Conservation (phyloP, 2,329 filamentous ascomycete genomes). For the Diplodia sapinea region DNA sequence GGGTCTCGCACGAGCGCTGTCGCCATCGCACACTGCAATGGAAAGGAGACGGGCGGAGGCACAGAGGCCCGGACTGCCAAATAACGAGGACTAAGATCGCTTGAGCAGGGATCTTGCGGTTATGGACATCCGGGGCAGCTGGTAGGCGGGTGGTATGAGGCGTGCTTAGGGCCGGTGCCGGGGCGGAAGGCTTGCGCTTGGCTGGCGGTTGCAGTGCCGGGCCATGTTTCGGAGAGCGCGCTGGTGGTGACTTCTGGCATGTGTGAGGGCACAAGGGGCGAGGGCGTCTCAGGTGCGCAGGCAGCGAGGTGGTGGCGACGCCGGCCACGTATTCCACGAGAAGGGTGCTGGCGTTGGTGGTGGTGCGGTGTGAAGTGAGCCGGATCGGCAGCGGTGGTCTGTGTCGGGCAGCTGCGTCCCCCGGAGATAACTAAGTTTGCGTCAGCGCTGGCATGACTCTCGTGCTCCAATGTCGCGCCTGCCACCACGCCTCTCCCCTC, state of each 20-base stretch:
- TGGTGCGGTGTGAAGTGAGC: not conserved
- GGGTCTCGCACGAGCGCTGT: slow-evolving; percentile 2
- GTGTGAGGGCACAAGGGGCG: too few relatives aligned
- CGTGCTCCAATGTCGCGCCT: too few relatives aligned
- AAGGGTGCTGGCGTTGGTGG: too few relatives aligned
- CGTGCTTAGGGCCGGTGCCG: not conserved
- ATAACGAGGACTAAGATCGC: not conserved
- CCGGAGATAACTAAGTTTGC: slow-evolving; percentile 1
- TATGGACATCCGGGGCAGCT: not conserved
- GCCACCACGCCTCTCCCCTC: not conserved
- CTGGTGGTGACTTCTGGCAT: not conserved
- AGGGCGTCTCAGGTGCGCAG: not conserved
- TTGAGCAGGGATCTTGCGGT: not conserved
- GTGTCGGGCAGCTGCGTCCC: not conserved
- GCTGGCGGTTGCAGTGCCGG: not conserved
- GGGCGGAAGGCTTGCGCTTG: slow-evolving; percentile 1
- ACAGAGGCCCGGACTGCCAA: not conserved
- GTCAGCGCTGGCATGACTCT: slow-evolving; percentile 1
- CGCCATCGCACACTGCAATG: not conserved
- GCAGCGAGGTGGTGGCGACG: not conserved
- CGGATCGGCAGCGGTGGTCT: not conserved
- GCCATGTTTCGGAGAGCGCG: not conserved
- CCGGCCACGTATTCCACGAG: not conserved
- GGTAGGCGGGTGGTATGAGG: not conserved
- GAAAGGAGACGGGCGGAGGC: not conserved